Percentiles rank a stretch among this genome's conserved stretches.
These are phyloP conservation scores for Pseudogymnoascus sp. DNA, from an alignment of 2,329 filamentous ascomycete genomes.

Conservation along the genomic window DNA sequence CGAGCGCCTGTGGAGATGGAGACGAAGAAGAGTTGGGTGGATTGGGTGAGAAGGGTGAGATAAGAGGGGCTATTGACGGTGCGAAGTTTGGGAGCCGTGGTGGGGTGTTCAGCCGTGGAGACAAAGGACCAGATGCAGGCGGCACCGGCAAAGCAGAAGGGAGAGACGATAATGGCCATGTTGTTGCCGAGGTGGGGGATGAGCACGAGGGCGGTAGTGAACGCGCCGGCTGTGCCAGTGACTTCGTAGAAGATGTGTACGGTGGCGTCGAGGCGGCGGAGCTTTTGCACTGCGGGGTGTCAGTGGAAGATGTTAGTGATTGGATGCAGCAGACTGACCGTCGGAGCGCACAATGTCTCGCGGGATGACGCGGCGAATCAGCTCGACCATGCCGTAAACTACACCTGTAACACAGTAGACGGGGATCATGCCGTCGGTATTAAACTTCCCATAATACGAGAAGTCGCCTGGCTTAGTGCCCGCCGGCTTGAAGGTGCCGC, in stretches of 20 bases:
- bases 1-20: slow-evolving; percentile 39
- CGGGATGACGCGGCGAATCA: slow-evolving; percentile 43
- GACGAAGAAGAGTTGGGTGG: slow-evolving; percentile 38
- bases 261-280: slow-evolving; percentile 11
- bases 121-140: slow-evolving; percentile 40
- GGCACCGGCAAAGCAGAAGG: slow-evolving; percentile 39
- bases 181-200: slow-evolving; percentile 45
- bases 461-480: slow-evolving; percentile 31
- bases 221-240: slow-evolving; percentile 40
- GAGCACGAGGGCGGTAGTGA: slow-evolving; percentile 42
- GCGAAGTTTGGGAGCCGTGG: slow-evolving; percentile 17
- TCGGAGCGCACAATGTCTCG: slow-evolving; percentile 44
- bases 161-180: slow-evolving; percentile 43
- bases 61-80: slow-evolving; percentile 28
- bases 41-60: slow-evolving; percentile 31
- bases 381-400: slow-evolving; percentile 42
- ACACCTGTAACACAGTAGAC: slow-evolving; percentile 39
- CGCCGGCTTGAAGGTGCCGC: slow-evolving; percentile 36
- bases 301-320: slow-evolving; percentile 44
- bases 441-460: slow-evolving; percentile 48
- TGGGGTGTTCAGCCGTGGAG: slow-evolving; percentile 32
- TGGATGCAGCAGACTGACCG: slow-evolving; percentile 20
- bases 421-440: slow-evolving; percentile 43
- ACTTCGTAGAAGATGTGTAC: slow-evolving; percentile 42
- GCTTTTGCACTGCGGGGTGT: slow-evolving; percentile 34